These are phyloP conservation scores for Purshia tridentata DNA, from an alignment of 306 rosid species.

Conservation along the genomic window DNA sequence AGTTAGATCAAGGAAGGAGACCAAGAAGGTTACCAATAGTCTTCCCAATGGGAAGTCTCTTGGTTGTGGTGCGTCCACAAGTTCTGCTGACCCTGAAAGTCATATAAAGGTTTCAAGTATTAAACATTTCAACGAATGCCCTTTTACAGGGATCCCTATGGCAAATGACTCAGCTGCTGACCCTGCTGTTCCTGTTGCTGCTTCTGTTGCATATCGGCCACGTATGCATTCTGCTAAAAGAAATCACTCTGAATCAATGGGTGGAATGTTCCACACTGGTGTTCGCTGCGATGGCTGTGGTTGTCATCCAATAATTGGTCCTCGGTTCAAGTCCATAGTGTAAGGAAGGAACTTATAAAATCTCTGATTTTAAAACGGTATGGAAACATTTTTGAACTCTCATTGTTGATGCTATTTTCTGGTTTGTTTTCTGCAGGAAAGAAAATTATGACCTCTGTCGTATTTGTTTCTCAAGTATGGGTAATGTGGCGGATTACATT, in stretches of 20 bases:
- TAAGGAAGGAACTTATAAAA: conserved; percentile 43
- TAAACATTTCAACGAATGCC: conserved; percentile 38
- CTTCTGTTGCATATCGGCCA: conserved; percentile 2
- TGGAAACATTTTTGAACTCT: not conserved
- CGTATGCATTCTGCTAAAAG: conserved; percentile 44
- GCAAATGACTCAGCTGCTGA: conserved; percentile 22
- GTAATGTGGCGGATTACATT: conserved; percentile 54
- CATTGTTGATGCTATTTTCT: not conserved
- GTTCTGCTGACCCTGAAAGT: conserved; percentile 26
- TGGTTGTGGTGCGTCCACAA: conserved; percentile 28
- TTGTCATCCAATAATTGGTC: conserved; percentile 80
- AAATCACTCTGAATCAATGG: conserved; percentile 41
- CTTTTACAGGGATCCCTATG: conserved; percentile 41
- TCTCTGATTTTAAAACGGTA: conserved; percentile 3
- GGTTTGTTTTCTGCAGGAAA: conserved; percentile 50
- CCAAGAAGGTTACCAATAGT: conserved; percentile 11
- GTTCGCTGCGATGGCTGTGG: conserved; percentile 94
- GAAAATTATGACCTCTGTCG: conserved; percentile 80
- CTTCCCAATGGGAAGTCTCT: conserved; percentile 18
- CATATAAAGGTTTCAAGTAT: not conserved
- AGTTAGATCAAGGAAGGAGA: conserved; percentile 36
- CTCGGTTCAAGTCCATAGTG: conserved; percentile 89
- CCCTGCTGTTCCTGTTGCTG: conserved; percentile 5
- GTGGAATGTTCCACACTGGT: conserved; percentile 81
- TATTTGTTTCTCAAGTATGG: conserved; percentile 63